Evolutionary conservation across 139 green algal genomes (phyloP).

Genomic region (Diplosphaera chodatii): DNA sequence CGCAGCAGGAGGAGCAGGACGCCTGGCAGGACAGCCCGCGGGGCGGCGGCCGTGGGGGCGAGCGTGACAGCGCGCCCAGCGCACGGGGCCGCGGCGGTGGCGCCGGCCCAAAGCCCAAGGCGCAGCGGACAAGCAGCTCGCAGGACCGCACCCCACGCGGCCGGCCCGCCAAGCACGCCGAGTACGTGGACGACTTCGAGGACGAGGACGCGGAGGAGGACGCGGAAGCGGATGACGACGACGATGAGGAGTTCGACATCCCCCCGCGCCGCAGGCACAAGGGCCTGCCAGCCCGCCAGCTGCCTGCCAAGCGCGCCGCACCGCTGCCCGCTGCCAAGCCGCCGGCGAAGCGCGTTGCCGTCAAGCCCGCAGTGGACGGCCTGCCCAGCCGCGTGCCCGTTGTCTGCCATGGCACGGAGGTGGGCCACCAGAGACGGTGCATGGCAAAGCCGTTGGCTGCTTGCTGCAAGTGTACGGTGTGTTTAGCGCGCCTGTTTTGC

Average conservation of each 20-base stretch:
- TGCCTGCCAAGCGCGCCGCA: not conserved
- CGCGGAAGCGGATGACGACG: not conserved
- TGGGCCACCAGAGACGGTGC: no score
- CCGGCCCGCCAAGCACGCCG: not conserved
- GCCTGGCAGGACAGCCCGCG: not conserved
- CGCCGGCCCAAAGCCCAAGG: not conserved
- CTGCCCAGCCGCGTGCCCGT: slow-evolving; percentile 14
- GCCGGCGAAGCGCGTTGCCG: not conserved
- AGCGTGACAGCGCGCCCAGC: no score
- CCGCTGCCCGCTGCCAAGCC: no score
- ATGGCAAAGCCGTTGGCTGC: no score
- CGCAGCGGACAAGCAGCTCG: slow-evolving; percentile 1
- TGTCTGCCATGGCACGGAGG: slow-evolving; percentile 20
- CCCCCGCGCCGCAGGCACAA: not conserved
- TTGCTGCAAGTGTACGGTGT: no score
- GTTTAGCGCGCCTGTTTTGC: no score
- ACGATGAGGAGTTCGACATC: not conserved
- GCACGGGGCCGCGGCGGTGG: no score
- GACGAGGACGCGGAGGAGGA: not conserved
- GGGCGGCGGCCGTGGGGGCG: no score
- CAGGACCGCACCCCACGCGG: not conserved
- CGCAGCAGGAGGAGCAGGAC: not conserved
- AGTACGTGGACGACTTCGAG: not conserved
- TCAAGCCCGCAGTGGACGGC: not conserved
- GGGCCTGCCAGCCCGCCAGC: not conserved